Evolutionary conservation across 2,329 filamentous ascomycete species (phyloP).

Genomic region (Podosphaera fusca): DNA sequence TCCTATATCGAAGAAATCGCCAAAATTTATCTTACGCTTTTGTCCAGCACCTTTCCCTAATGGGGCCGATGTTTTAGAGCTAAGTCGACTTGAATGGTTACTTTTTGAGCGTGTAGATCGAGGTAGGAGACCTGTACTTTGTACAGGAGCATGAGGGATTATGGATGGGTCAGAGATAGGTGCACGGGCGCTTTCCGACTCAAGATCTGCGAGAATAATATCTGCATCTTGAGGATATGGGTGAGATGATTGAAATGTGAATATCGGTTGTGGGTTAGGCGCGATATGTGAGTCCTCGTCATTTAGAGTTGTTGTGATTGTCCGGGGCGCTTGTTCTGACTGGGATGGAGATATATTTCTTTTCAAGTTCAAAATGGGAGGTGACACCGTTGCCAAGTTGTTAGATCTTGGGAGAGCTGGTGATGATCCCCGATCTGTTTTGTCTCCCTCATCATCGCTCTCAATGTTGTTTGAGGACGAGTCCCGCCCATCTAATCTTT

Average conservation of each 20-base stretch:
- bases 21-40: slow-evolving; percentile 50
- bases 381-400: slow-evolving; percentile 19
- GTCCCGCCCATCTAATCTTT: slow-evolving; percentile 42
- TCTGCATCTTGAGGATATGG: slow-evolving; percentile 33
- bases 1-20: slow-evolving; percentile 52
- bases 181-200: slow-evolving; percentile 24
- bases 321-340: slow-evolving; percentile 18
- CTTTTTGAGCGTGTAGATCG: slow-evolving; percentile 13
- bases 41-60: slow-evolving; percentile 42
- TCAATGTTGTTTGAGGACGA: slow-evolving; percentile 29
- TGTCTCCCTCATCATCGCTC: slow-evolving; percentile 39
- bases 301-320: slow-evolving; percentile 3
- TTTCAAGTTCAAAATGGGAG: slow-evolving; percentile 5
- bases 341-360: slow-evolving; percentile 17
- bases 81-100: slow-evolving; percentile 9
- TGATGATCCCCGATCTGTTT: slow-evolving; percentile 34
- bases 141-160: slow-evolving; percentile 7
- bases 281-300: slow-evolving; percentile 4
- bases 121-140: slow-evolving; percentile 10
- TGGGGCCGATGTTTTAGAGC: slow-evolving; percentile 7
- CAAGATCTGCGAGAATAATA: slow-evolving; percentile 35
- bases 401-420: slow-evolving; percentile 30
- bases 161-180: slow-evolving; percentile 12
- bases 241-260: slow-evolving; percentile 46
- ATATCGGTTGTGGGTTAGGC: slow-evolving; percentile 27